A percentile compares a stretch with the other conserved stretches of the same genome.
Conservation (phyloP, 2,329 filamentous ascomycete species). For the Phaeosphaeria sp. region DNA sequence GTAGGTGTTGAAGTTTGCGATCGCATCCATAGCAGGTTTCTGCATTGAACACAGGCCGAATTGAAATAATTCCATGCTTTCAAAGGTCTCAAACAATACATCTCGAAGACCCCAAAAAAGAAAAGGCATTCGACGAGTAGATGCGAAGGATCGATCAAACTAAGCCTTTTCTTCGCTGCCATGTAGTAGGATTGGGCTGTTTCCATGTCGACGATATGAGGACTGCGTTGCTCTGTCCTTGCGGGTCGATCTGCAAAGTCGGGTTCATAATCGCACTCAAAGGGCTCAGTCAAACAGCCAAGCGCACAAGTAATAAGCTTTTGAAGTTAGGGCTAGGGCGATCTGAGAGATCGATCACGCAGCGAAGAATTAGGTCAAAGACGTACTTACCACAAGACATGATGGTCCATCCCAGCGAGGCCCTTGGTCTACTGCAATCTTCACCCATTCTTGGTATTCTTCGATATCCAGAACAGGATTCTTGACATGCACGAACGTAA, state of each 20-base stretch:
- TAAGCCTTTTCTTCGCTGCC: background rate
- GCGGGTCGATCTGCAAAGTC: background rate
- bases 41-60: background rate
- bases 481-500: background rate
- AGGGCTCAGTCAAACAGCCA: background rate
- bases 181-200: background rate
- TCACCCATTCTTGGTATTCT: background rate
- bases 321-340: background rate
- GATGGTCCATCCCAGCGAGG: background rate
- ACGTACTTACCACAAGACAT: background rate
- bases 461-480: background rate
- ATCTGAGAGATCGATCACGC: background rate
- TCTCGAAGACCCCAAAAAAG: background rate
- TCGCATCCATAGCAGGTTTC: background rate
- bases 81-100: background rate
- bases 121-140: background rate
- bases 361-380: background rate
- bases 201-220: background rate
- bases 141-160: background rate
- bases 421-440: background rate
- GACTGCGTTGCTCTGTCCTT: background rate
- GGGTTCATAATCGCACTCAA: background rate
- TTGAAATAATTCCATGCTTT: background rate
- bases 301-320: background rate
- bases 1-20: background rate